Percentiles rank a stretch among this genome's conserved stretches.
phyloP scores from a whole-genome alignment of 768 basidiomycete species.

The Favolaschia claudopus region DNA sequence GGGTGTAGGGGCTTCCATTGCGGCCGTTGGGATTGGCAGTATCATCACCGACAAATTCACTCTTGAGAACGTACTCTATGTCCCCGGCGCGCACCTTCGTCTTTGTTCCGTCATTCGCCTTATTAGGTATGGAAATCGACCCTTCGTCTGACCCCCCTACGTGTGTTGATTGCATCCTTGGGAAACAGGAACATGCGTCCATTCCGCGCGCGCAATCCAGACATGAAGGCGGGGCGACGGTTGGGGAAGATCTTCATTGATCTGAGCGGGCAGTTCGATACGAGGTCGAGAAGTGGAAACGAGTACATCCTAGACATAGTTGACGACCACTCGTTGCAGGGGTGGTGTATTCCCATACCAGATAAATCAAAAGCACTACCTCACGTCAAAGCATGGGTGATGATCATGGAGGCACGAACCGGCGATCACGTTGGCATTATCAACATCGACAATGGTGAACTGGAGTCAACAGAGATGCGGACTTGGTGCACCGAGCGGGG shows the following conservation, averaged over 20 bases:
- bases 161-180: constrained; percentile 39
- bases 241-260: constrained; percentile 42
- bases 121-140: constrained; percentile 20
- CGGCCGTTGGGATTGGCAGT: too few species aligned
- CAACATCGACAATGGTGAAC: constrained; percentile 33
- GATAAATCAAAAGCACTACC: constrained; percentile 34
- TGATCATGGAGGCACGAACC: constrained; percentile 30
- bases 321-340: constrained; percentile 37
- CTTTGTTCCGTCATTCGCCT: too few species aligned
- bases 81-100: too few species aligned
- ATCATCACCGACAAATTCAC: too few species aligned
- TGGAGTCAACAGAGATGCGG: constrained; percentile 14
- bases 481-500: constrained; percentile 25
- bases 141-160: background rate
- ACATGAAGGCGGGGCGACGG: constrained; percentile 30
- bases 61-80: too few species aligned
- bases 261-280: constrained; percentile 29
- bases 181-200: constrained; percentile 44
- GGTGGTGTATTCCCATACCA: constrained; percentile 43
- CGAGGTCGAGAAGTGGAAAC: constrained; percentile 34
- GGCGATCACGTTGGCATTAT: constrained; percentile 21
- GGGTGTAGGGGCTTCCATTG: too few species aligned
- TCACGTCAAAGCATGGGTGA: constrained; percentile 38
- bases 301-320: constrained; percentile 42
- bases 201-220: constrained; percentile 40